Base-by-base conservation (phyloP, 2,329 filamentous ascomycete genomes). In the Aspergillus sp. region DNA sequence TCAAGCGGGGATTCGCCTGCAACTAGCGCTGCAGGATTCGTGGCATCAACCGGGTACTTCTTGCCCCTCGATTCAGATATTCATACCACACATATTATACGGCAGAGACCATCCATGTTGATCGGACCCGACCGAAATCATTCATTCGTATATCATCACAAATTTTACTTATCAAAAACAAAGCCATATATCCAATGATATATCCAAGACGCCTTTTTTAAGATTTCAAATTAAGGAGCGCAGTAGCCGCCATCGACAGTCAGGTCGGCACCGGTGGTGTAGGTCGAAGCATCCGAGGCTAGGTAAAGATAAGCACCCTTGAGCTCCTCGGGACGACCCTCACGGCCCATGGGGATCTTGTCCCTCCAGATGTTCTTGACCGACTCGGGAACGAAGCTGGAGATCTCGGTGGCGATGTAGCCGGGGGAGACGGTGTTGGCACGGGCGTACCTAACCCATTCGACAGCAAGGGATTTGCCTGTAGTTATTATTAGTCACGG, bases 291-390 rank as follows among this genome's bases (percentile, higher is more conserved):
- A 66, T 94, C 87, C 9, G 83, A 87, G 12, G 86, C 85, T 47
- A 94, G 73, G 67, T 89, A 93, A 42, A 94, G 69, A 64, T 86
- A 94, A 12, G 84, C 84, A 19, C 86, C 88, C 72, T 91, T 90
- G 57, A 94, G 74, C 72, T 94, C 88, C 50, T 80, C 78, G 2
- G 80, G 73, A 53, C 82, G 74, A 7, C 84, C 88, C 61, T 89
- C 83, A 54, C 88, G 63, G 70, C 81, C 85, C 81, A 93, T 85
- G 7, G 86, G 86, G 36, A 84, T 90, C 76, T 86, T 90, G 59
- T 82, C 80, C 62, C 80, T 81, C 83, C 86, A 90, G 48, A 85
- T 74, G 40, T 78, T 73, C 75, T 87, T 86, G 3, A 79, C 83
- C 56, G 86, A 83, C 6, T 73, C 59, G 0, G 79, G 72, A 7